These are phyloP conservation scores for Hylodesmum podocarpum DNA, from an alignment of 306 rosid species.

Conservation along the genomic window DNA sequence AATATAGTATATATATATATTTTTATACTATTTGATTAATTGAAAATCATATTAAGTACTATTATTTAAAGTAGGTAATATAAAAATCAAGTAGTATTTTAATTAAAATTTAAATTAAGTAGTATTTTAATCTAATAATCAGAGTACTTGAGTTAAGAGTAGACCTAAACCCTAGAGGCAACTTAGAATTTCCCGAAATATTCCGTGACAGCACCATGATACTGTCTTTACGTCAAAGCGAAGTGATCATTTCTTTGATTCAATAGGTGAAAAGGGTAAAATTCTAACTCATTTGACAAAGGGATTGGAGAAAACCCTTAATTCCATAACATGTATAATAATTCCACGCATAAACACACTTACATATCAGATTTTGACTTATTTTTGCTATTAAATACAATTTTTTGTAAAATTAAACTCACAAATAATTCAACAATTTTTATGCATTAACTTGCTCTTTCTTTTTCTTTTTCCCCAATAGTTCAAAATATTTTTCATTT, in stretches of 20 bases:
- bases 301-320: neutral
- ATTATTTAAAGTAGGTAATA: neutral
- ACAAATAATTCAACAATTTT: neutral
- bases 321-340: neutral
- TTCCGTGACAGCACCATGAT: constrained; percentile 14
- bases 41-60: neutral
- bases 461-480: no score
- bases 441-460: neutral
- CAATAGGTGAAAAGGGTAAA: neutral
- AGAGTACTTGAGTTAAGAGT: neutral
- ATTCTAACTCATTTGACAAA: neutral
- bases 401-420: neutral
- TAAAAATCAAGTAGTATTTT: neutral
- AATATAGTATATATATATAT: neutral
- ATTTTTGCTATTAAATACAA: neutral
- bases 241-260: neutral
- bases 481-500: neutral
- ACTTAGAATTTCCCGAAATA: neutral
- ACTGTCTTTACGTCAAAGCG: constrained; percentile 13
- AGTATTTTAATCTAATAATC: neutral
- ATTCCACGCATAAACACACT: neutral
- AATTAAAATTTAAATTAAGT: neutral
- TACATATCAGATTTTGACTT: neutral
- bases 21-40: neutral
- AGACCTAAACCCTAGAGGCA: neutral